Evolutionary conservation across 140 eudicot genomes (phyloP), one percentile per base, ranked within the genome.

Genomic region (Cichorium intybus): DNA sequence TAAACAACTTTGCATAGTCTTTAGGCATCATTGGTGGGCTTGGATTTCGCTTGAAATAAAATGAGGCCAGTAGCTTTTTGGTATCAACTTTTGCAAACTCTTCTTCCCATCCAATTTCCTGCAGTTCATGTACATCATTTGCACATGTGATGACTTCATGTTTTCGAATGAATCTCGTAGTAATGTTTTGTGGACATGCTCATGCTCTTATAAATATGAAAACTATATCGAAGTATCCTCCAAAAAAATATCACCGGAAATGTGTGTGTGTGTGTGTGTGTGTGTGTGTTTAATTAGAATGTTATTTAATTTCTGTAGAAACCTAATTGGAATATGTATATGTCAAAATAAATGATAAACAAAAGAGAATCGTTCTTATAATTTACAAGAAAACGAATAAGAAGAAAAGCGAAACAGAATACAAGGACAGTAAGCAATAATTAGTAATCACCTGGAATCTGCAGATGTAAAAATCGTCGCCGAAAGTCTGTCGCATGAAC

Each of bases 381-480:
- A n/a, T n/a, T n/a, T n/a, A n/a, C n/a, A n/a, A n/a, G n/a, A n/a
- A n/a, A n/a, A n/a, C n/a, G n/a, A n/a, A n/a, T n/a, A n/a, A n/a
- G n/a, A n/a, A n/a, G n/a, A n/a, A n/a, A n/a, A n/a, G n/a, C n/a
- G n/a, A n/a, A n/a, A n/a, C n/a, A n/a, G n/a, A n/a, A n/a, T n/a
- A n/a, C n/a, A n/a, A n/a, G n/a, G n/a, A n/a, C n/a, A 31, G 43
- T 1, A 10, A 10, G 4, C 2, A 35, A 4, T 35, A 35, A 35
- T 8, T 10, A 35, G 2, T 6, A 39, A 37, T 43, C 22, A 82
- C 88, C 88, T 82, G 88, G 28, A 85, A 85, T 46, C 81, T 73
- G 73, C 93, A 85, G 12, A 85, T 57, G 55, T 85, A 85, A 62
- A 70, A 79, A 56, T 76, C 88, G 18, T 85, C 88, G 0, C 88